phyloP scores from a whole-genome alignment of 1,139 yeast species.

The Blastobotrys arbuscula region DNA sequence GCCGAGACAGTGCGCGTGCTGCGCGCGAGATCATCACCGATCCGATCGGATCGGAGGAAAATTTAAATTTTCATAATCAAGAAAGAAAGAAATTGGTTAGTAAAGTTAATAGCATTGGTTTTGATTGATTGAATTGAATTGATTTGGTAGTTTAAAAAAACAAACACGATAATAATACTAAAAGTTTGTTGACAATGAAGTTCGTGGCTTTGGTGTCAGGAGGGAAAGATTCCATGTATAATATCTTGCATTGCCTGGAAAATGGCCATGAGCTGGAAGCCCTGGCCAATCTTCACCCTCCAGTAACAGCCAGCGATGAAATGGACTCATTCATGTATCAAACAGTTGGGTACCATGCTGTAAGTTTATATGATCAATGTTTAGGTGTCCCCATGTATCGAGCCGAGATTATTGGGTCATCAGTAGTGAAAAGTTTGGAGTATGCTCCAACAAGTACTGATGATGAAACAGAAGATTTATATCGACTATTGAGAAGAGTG shows the following conservation, averaged over 20 bases:
- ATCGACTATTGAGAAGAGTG: constrained; percentile 45
- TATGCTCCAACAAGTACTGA: constrained; percentile 48
- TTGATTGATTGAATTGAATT: too few relatives aligned
- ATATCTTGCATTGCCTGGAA: constrained; percentile 72
- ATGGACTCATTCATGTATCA: constrained; percentile 96
- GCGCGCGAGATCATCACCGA: too few relatives aligned
- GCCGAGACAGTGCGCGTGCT: too few relatives aligned
- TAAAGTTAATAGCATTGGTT: too few relatives aligned
- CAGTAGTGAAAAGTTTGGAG: constrained; percentile 63
- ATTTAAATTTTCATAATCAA: too few relatives aligned
- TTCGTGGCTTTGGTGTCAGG: constrained; percentile 90
- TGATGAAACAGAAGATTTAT: constrained; percentile 87
- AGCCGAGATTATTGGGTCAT: constrained; percentile 55
- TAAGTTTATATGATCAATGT: constrained; percentile 61
- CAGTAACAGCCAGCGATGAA: constrained; percentile 47
- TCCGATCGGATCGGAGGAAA: too few relatives aligned
- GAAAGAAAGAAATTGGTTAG: too few relatives aligned
- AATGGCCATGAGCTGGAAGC: constrained; percentile 84
- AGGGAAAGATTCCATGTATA: constrained; percentile 92
- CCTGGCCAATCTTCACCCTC: constrained; percentile 77
- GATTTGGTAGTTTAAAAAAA: too few relatives aligned
- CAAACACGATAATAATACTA: too few relatives aligned
- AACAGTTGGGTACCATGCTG: constrained; percentile 90
- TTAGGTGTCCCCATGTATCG: constrained; percentile 76
- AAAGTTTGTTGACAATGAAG: constrained; percentile 52